Evolutionary conservation across 768 basidiomycete genomes (phyloP), one percentile per base, ranked within the genome.

Genomic region (Pleurotus salmoneostramineus): DNA sequence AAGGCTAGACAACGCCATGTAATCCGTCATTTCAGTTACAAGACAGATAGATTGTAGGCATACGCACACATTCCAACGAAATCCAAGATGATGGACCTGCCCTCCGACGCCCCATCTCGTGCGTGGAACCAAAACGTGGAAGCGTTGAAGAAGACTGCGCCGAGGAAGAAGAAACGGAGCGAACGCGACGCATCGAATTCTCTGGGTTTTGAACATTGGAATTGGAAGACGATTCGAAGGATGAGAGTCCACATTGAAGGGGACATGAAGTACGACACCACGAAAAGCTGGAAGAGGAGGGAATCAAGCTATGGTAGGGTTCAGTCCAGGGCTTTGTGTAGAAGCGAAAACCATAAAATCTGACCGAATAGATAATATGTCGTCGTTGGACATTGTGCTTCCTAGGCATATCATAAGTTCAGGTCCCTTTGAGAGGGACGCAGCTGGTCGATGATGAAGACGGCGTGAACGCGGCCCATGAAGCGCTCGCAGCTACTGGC

Each of bases 1-100:
- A 55, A 55, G 10, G 52, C 52, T 36, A 68, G 65, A 63, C 82
- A 17, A 15, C 6, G 78, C 40, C 78, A 85, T 88, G 33, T 8
- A 32, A 43, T 63, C 35, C 60, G 50, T 43, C 35, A 52, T 32
- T 35, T 34, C 36, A 27, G 40, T 17, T 34, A 31, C 32, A 45
- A 32, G 40, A 57, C 32, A 11, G 43, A 45, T 10, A 40, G 34
- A 45, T 21, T 50, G 37, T 15, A 55, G 6, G 11, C 12, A 17
- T 8, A 77, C 85, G 50, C 63, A 91, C 91, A 83, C 77, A 84
- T 77, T 56, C 91, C 90, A 58, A 92, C 80, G 65, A 92, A 92
- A 68, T 92, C 90, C 59, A 93, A 82, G 35, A 93, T 69, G 64
- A 91, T 71, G 7, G 81, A 74, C 63, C 85, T 77, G n/a, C 84